A percentile compares a stretch with the other conserved stretches of the same genome.
Conservation (phyloP, 1,139 yeast genomes). For the Arxiozyma slooffiae region DNA sequence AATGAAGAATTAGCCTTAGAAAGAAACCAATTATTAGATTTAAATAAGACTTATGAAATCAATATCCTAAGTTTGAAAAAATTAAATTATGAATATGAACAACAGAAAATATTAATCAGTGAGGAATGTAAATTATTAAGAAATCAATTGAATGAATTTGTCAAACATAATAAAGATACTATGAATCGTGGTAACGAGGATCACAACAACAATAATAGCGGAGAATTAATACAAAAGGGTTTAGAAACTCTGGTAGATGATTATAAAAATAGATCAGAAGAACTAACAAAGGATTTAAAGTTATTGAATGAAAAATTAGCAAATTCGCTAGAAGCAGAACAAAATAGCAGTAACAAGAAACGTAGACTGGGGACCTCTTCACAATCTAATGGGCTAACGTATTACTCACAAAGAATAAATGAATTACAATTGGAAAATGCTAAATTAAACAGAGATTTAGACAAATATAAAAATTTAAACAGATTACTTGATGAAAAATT, state of each 20-base stretch:
- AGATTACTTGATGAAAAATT: slow-evolving; percentile 33
- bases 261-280: slow-evolving; percentile 45
- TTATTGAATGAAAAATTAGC: slow-evolving; percentile 26
- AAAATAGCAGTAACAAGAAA: slow-evolving; percentile 20
- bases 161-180: slow-evolving; percentile 15
- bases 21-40: slow-evolving; percentile 31
- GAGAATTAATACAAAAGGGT: slow-evolving; percentile 26
- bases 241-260: slow-evolving; percentile 45
- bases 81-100: slow-evolving; percentile 37
- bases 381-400: slow-evolving; percentile 14
- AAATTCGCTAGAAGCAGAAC: slow-evolving; percentile 20
- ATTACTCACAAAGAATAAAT: slow-evolving; percentile 32
- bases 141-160: slow-evolving; percentile 35
- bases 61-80: slow-evolving; percentile 34
- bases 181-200: slow-evolving; percentile 11
- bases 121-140: slow-evolving; percentile 56
- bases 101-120: slow-evolving; percentile 45
- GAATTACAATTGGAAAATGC: slow-evolving; percentile 38
- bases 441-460: slow-evolving; percentile 35
- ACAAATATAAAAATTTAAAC: slow-evolving; percentile 33
- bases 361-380: slow-evolving; percentile 25
- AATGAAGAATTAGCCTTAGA: slow-evolving; percentile 33
- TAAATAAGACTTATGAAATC: slow-evolving; percentile 26
- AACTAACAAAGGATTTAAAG: slow-evolving; percentile 34
- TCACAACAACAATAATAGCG: slow-evolving; percentile 2